Conservation (phyloP, 768 basidiomycete species). For the Rhizopogon vesiculosus region DNA sequence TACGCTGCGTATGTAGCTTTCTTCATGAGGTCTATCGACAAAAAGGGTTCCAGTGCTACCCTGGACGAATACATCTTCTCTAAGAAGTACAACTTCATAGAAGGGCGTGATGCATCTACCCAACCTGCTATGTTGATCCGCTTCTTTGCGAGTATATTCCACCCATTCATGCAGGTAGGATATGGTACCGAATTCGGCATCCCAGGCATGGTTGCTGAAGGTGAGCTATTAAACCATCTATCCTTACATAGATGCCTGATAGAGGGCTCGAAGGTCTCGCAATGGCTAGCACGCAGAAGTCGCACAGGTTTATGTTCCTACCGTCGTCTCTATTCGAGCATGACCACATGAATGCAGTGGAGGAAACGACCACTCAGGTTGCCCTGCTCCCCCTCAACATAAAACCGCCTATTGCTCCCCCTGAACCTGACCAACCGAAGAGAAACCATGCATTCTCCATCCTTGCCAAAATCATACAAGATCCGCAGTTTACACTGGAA, state of each 20-base stretch:
- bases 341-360: neutral
- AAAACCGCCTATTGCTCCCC: neutral
- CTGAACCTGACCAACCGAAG: neutral
- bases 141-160: constrained; percentile 44
- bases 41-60: constrained; percentile 10
- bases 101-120: constrained; percentile 5
- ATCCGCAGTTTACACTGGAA: constrained; percentile 28
- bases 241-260: neutral
- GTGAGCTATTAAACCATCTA: constrained; percentile 22
- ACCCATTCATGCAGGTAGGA: constrained; percentile 60
- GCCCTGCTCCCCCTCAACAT: constrained; percentile 6
- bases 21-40: constrained; percentile 13
- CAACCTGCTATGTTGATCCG: constrained; percentile 54
- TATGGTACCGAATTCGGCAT: constrained; percentile 61
- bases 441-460: constrained; percentile 40
- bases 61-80: constrained; percentile 29
- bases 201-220: constrained; percentile 60
- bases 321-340: constrained; percentile 7
- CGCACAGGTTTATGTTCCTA: constrained; percentile 33
- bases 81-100: constrained; percentile 18
- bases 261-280: constrained; percentile 18
- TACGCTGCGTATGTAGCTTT: constrained; percentile 23
- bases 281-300: constrained; percentile 17
- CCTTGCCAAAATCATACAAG: constrained; percentile 46
- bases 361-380: constrained; percentile 3